These are phyloP conservation scores for Rhizopus arrhizus DNA, from an alignment of 371 early-diverging fungal species.

Conservation along the genomic window DNA sequence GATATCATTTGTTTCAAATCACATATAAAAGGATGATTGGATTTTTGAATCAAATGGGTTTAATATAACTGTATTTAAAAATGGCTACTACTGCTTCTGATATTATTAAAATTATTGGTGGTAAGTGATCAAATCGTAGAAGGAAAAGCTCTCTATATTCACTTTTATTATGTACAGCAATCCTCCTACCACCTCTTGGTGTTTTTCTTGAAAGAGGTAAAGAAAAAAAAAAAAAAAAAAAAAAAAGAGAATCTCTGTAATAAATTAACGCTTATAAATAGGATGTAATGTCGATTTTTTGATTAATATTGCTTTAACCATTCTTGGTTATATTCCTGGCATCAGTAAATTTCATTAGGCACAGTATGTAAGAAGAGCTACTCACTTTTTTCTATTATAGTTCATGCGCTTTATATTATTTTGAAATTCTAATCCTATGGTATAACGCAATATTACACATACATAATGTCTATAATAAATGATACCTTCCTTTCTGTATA, in stretches of 20 bases:
- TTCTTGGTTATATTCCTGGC: conserved; percentile 78
- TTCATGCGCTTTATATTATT: conserved; percentile 4
- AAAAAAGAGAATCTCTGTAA: too few species aligned
- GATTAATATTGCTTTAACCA: conserved; percentile 72
- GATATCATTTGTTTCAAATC: too few species aligned
- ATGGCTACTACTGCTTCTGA: conserved; percentile 34
- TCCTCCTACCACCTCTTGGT: conserved; percentile 66
- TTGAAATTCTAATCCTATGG: neutral
- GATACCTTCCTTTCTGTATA: too few species aligned
- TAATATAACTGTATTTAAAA: neutral
- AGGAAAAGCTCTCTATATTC: neutral
- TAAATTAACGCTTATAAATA: neutral
- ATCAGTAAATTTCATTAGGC: conserved; percentile 28
- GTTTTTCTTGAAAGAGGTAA: conserved; percentile 56
- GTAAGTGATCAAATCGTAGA: conserved; percentile 16
- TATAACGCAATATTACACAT: too few species aligned
- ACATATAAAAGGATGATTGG: too few species aligned
- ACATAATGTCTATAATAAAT: too few species aligned
- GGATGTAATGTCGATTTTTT: conserved; percentile 67
- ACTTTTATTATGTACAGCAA: conserved; percentile 26
- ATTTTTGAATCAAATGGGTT: too few species aligned
- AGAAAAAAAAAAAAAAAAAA: neutral
- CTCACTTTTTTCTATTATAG: neutral
- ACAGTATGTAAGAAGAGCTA: too few species aligned
- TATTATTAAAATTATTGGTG: conserved; percentile 32